Evolutionary conservation across 345 rosid species (phyloP), one percentile per base, ranked within the genome.

Genomic region (Lumnitzera littorea): DNA sequence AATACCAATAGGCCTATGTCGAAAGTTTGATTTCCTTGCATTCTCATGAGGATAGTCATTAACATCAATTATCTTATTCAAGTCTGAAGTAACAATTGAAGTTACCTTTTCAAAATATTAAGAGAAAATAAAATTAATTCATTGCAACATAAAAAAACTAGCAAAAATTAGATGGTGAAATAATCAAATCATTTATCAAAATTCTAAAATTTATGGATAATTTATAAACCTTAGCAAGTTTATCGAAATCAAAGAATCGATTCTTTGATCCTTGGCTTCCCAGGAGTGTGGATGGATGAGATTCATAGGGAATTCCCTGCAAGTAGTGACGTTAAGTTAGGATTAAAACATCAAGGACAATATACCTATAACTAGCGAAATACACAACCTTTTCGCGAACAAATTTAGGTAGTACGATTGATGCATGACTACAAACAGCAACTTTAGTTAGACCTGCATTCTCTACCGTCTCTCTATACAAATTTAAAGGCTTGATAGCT

Each of bases 381-480:
- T 27, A 27, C 1, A 2, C 31, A 27, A 88, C 98, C 82, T 70
- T 89, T 67, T 86, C 98, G 65, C 91, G 78, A 15, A 88, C 96
- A 60, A 76, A 89, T 59, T 88, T 76, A 1, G 96, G 95, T 49
- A 91, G 67, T 25, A 96, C 98, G 82, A 91, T 91, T 29, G 98
- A 91, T 62, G 98, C 95, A 66, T 89, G 82, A 76, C 88, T 91
- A 72, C 98, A 91, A 13, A 91, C 98, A 58, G 95, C 98, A 23
- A 95, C 84, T 74, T 91, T 92, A 23, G 91, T 78, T 62, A 96
- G 95, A 68, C 98, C 86, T 14, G 95, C 82, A 65, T 91, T 86
- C 67, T 89, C 84, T 54, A 89, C 83, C 54, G 88, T 84, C 75
- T 88, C 98, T 59, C 91, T 91, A 68, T 94, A 91, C 74, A 88